Percentiles rank a stretch among this genome's conserved stretches.
These are phyloP conservation scores for Dimargaris verticillata DNA, from an alignment of 192 early-diverging fungal species.

Conservation along the genomic window DNA sequence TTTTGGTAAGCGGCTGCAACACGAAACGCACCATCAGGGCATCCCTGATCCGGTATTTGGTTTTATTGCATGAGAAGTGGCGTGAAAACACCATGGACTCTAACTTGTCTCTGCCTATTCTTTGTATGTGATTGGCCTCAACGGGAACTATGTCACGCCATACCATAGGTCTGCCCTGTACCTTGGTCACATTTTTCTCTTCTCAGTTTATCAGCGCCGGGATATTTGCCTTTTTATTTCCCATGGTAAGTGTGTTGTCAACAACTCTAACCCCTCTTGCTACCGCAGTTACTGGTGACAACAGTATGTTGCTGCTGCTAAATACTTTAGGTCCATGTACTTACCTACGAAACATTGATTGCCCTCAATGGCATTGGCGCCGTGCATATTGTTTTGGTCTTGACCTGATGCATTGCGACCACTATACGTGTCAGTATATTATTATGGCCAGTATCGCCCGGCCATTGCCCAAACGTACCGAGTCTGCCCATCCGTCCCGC, in stretches of 20 bases:
- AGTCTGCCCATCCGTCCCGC: constrained; percentile 1
- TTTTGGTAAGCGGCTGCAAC: constrained; percentile 27
- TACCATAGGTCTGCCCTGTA: constrained; percentile 18
- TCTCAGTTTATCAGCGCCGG: constrained; percentile 26
- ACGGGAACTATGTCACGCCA: too few species aligned
- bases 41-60: constrained; percentile 3
- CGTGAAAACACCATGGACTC: too few species aligned
- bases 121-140: too few species aligned
- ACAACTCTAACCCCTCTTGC: constrained; percentile 5
- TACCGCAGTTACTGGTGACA: constrained; percentile 12
- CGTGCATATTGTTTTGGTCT: too few species aligned
- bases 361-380: too few species aligned
- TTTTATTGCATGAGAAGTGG: too few species aligned
- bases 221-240: constrained; percentile 31
- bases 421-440: constrained; percentile 17
- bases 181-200: constrained; percentile 30
- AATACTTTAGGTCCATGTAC: too few species aligned
- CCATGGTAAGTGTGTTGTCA: constrained; percentile 16
- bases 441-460: constrained; percentile 33
- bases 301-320: too few species aligned
- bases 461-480: constrained; percentile 19
- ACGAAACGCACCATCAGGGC: neutral
- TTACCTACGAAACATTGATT: too few species aligned
- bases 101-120: too few species aligned
- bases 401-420: too few species aligned